A percentile compares a stretch with the other conserved stretches of the same genome.
Evolutionary conservation across 2,329 filamentous ascomycete species (phyloP).

Genomic region (Exserohilum rostratum): DNA sequence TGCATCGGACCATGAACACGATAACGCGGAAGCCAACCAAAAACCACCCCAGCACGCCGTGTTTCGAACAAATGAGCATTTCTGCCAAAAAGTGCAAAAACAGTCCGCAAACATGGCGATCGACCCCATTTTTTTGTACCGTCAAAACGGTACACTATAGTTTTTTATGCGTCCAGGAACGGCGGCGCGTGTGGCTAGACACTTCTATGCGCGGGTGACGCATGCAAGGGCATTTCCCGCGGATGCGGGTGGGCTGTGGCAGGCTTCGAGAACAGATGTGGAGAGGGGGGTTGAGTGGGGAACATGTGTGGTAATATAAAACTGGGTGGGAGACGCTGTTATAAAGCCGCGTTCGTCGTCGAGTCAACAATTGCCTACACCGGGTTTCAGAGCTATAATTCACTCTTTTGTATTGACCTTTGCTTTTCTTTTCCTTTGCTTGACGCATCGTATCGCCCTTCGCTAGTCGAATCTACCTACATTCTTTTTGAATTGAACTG

Average conservation of each 20-base stretch:
- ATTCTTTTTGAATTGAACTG: slow-evolving; percentile 17
- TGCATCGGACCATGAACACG: slow-evolving; percentile 3
- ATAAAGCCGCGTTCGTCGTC: slow-evolving; percentile 19
- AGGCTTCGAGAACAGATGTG: not conserved
- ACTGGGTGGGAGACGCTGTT: slow-evolving; percentile 5
- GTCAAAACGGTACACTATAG: slow-evolving; percentile 4
- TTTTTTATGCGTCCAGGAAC: slow-evolving; percentile 14
- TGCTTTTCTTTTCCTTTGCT: slow-evolving; percentile 22
- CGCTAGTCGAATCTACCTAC: slow-evolving; percentile 22
- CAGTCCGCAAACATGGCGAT: slow-evolving; percentile 12
- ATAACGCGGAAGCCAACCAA: slow-evolving; percentile 15
- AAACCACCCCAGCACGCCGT: slow-evolving; percentile 11
- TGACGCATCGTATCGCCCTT: slow-evolving; percentile 30
- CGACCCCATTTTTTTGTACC: slow-evolving; percentile 12
- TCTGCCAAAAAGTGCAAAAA: slow-evolving; percentile 8
- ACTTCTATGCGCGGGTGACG: slow-evolving; percentile 9
- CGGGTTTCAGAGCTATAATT: slow-evolving; percentile 4
- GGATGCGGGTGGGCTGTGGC: not conserved
- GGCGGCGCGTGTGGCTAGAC: slow-evolving; percentile 5
- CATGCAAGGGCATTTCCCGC: not conserved
- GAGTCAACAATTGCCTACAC: slow-evolving; percentile 16
- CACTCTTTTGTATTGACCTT: slow-evolving; percentile 13
- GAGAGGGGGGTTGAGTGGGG: not conserved
- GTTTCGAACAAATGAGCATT: slow-evolving; percentile 29
- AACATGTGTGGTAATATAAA: slow-evolving; percentile 17